A percentile compares a stretch with the other conserved stretches of the same genome.
These are phyloP conservation scores for Setaria italica DNA, from an alignment of 202 grass and related monocot genomes.

Conservation along the genomic window DNA sequence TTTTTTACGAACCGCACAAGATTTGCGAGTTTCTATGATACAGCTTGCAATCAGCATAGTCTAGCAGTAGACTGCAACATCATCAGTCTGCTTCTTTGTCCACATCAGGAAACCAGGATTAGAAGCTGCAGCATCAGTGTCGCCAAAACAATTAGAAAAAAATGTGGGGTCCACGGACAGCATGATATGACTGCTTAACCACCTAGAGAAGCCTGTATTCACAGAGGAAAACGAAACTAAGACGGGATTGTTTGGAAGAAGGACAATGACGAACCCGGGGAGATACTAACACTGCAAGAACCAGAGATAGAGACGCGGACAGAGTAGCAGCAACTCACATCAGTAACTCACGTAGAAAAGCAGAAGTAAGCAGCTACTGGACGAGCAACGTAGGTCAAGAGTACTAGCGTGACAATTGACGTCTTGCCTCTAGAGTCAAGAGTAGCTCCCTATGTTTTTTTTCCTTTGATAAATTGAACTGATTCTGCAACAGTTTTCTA, in stretches of 20 bases:
- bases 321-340: not conserved
- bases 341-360: not conserved
- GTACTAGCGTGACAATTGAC: no score
- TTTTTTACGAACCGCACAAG: no score
- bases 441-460: not conserved
- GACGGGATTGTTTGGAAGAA: not conserved
- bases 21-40: not conserved
- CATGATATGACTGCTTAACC: constrained; percentile 20
- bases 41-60: not conserved
- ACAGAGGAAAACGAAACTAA: not conserved
- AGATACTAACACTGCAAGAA: not conserved
- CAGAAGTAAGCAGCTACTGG: not conserved
- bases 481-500: not conserved
- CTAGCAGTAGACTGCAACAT: not conserved
- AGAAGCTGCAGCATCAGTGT: no score
- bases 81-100: not conserved
- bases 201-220: not conserved
- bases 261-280: not conserved
- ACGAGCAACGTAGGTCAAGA: not conserved
- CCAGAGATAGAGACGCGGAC: not conserved
- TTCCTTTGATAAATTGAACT: not conserved
- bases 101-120: no score
- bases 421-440: no score
- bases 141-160: not conserved
- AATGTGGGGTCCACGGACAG: not conserved